Conservation (phyloP, 2,329 filamentous ascomycete species). For the Microsporum ferrugineum region DNA sequence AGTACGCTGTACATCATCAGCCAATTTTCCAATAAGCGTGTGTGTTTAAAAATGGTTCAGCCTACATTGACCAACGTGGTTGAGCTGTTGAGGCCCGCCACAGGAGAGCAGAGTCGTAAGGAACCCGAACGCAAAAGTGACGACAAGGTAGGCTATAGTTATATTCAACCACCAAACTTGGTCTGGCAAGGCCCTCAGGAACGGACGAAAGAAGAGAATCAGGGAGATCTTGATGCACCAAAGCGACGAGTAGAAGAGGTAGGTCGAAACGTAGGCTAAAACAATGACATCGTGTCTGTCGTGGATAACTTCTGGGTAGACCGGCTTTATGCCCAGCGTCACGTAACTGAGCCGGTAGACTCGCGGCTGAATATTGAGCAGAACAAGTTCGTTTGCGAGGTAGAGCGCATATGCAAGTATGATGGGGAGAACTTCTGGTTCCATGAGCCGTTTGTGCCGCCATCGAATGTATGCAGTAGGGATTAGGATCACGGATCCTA, state of each 20-base stretch:
- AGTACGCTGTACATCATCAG: slow-evolving; percentile 3
- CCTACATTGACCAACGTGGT: background rate
- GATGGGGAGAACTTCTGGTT: slow-evolving; percentile 6
- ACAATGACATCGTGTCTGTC: slow-evolving; percentile 5
- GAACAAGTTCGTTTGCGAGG: slow-evolving; percentile 6
- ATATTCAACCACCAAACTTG: slow-evolving; percentile 4
- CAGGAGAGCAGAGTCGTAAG: slow-evolving; percentile 6
- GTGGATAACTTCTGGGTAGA: background rate
- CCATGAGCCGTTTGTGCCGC: slow-evolving; percentile 4
- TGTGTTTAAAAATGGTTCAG: background rate
- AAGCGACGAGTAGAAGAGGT: slow-evolving; percentile 1
- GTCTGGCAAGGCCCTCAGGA: slow-evolving; percentile 9
- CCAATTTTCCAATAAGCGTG: background rate
- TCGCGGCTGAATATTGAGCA: slow-evolving; percentile 1
- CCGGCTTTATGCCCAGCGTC: background rate
- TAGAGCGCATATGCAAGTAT: slow-evolving; percentile 5
- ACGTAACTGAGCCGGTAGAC: slow-evolving; percentile 8
- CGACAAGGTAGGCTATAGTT: slow-evolving; percentile 4
- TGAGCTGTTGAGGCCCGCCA: slow-evolving; percentile 6
- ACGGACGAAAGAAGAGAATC: slow-evolving; percentile 10
- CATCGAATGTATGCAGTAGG: slow-evolving; percentile 10
- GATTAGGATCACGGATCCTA: slow-evolving; percentile 5
- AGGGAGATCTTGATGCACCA: slow-evolving; percentile 12
- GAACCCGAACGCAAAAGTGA: slow-evolving; percentile 6
- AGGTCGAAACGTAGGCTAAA: slow-evolving; percentile 1